Conservation (phyloP, 2,329 filamentous ascomycete species). For the Pestalotiopsis sp. region DNA sequence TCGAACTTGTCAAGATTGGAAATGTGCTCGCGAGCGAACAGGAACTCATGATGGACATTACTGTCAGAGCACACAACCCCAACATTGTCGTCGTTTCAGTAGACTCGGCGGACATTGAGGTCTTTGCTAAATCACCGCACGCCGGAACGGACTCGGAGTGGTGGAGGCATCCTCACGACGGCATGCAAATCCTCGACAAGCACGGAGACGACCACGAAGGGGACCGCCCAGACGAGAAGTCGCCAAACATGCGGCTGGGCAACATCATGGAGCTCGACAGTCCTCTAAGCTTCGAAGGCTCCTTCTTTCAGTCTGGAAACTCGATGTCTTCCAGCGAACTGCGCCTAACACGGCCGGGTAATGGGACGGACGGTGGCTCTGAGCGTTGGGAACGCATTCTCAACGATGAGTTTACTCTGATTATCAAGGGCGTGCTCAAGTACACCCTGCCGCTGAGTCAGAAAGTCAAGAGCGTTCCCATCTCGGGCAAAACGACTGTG, state of each 20-base stretch:
- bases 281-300: slow-evolving; percentile 84
- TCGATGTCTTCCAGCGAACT: slow-evolving; percentile 82
- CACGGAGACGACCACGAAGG: slow-evolving; percentile 39
- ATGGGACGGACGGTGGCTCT: slow-evolving; percentile 82
- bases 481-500: slow-evolving; percentile 61
- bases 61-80: slow-evolving; percentile 86
- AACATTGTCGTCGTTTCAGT: slow-evolving; percentile 90
- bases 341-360: slow-evolving; percentile 80
- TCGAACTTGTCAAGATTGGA: slow-evolving; percentile 78
- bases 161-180: slow-evolving; percentile 49
- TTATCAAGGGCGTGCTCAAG: slow-evolving; percentile 87
- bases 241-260: slow-evolving; percentile 90
- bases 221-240: slow-evolving; percentile 65
- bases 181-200: slow-evolving; percentile 36
- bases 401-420: slow-evolving; percentile 89
- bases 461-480: slow-evolving; percentile 59
- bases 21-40: slow-evolving; percentile 93
- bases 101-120: slow-evolving; percentile 82
- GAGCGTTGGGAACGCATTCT: slow-evolving; percentile 90
- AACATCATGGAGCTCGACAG: slow-evolving; percentile 87
- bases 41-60: slow-evolving; percentile 91
- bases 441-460: slow-evolving; percentile 71
- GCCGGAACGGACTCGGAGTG: slow-evolving; percentile 71
- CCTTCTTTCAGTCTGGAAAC: slow-evolving; percentile 75
- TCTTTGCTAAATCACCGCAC: slow-evolving; percentile 93